Evolutionary conservation across 1,284 basidiomycete species (phyloP), one percentile per base, ranked within the genome.

Genomic region (Leccinum pseudoinsigne): DNA sequence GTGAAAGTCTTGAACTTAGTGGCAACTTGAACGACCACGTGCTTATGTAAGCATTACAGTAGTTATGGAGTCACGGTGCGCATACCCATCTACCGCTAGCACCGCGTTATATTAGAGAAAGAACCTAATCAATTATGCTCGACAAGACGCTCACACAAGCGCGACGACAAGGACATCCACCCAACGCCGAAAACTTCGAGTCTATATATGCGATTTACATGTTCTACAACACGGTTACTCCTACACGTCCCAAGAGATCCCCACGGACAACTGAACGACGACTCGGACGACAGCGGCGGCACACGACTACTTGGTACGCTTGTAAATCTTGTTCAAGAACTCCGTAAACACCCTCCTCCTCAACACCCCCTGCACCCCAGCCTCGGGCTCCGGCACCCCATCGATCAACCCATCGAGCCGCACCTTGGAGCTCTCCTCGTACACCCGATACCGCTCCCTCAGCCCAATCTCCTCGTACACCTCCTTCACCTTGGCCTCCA

Each of bases 401-500:
- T 83, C 81, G 66, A 92, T 89, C 67, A 90, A 71, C 18, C 65
- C 76, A 54, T 81, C 86, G 68, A 93, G 78, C 68, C 79, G 77
- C 68, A 79, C 76, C 76, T 92, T 89, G 63, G 81, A 82, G 57
- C 81, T 80, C 67, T 86, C 82, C 77, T 94, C 92, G 76, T 93
- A 94, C 73, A 74, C 77, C 53, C 80, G 77, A 68, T 92, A 94
- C 67, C 79, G 78, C 63, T 72, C 76, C 42, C 84, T 80, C 53
- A 94, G 78, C 61, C 87, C 86, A 56, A 93, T 76, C 66, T 86
- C 86, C 55, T 81, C 77, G 69, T 85, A 94, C 64, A 94, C 76
- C 58, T 79, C 81, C 82, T 94, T 94, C 71, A 94, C 86, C 57
- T 76, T 72, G 23, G 56, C 80, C 79, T 82, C 93, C 82, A 70